Base-by-base conservation (phyloP, 106 monocot genomes). In the Phalaenopsis aphrodite region DNA sequence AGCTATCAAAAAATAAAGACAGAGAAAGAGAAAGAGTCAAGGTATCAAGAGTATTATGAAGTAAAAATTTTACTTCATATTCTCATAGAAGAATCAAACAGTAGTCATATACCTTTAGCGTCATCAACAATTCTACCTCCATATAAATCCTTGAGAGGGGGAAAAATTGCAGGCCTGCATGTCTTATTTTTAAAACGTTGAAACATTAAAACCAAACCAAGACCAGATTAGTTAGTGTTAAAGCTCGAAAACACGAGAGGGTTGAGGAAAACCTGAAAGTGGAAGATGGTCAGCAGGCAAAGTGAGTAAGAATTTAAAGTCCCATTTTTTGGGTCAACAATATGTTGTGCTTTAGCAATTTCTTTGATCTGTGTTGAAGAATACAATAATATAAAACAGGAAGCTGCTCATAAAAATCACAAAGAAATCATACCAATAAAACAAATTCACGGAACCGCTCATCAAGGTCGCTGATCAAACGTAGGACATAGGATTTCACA, bases 301-400 rank as follows among this genome's bases (percentile, higher is more conserved):
- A 96, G 93, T 45, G 96, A 94, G 77, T 87, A 92, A 15, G 96
- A 96, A 84, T 94, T 96, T 23, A 96, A 75, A 65, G 94, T 94
- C 69, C 96, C 94, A 37, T 76, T 55, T 56, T 96, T 96, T 6
- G 96, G 85, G 56, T 96, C 81, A 82, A 94, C 94, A 39, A 96
- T 87, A 61, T 89, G 47, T 58, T 94, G 87, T 79, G 94, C 84
- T 88, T 96, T 96, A 11, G 96, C 96, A 92, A 93, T 94, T 87
- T 92, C 94, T 78, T 96, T 96, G 18, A 84, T 84, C 96, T 96
- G 87, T 73, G 84, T 46, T 12, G 16, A 80, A 75, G 77, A 48
- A 82, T 48, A 43, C 2, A 23, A 17, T 8, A 10, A 15, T 46
- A 73, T 45, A 37, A 6, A 76, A 61, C 18, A 81, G 76, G 42